Evolutionary conservation across 805 yeast species (phyloP).

Genomic region (Diddensiella transvaalensis): DNA sequence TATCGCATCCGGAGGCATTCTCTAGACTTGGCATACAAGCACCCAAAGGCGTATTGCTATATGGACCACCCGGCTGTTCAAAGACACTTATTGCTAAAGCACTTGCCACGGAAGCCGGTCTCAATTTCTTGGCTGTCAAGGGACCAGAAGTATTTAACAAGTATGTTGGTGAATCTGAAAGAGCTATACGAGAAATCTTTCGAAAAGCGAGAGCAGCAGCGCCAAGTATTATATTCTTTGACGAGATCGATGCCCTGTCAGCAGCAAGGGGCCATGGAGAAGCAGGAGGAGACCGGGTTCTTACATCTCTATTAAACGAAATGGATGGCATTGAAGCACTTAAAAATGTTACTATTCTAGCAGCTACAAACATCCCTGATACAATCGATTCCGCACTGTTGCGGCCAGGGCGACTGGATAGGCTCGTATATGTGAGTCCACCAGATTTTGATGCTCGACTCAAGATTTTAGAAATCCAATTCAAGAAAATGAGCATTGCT

Average conservation of each 20-base stretch:
- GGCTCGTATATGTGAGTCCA: slow-evolving; percentile 89
- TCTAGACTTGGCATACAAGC: slow-evolving; percentile 74
- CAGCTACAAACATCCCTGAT: slow-evolving; percentile 95
- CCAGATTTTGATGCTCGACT: slow-evolving; percentile 80
- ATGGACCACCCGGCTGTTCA: slow-evolving; percentile 99
- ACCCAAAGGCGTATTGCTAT: slow-evolving; percentile 87
- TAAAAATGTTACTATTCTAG: slow-evolving; percentile 88
- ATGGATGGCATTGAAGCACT: slow-evolving; percentile 96
- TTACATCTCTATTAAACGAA: slow-evolving; percentile 88
- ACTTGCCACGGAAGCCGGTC: slow-evolving; percentile 89
- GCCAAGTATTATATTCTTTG: slow-evolving; percentile 91
- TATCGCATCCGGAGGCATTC: slow-evolving; percentile 77
- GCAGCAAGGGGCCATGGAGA: slow-evolving; percentile 61
- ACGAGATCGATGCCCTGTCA: slow-evolving; percentile 93
- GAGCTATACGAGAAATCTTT: slow-evolving; percentile 89
- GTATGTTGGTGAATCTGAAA: slow-evolving; percentile 93
- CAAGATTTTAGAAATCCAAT: slow-evolving; percentile 70
- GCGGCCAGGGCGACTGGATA: slow-evolving; percentile 93
- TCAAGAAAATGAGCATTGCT: slow-evolving; percentile 57
- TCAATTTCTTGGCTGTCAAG: slow-evolving; percentile 89
- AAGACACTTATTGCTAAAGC: slow-evolving; percentile 95
- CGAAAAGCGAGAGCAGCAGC: slow-evolving; percentile 92
- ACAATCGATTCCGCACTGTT: slow-evolving; percentile 88
- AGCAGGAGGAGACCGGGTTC: slow-evolving; percentile 69
- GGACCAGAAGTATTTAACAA: slow-evolving; percentile 96